These are phyloP conservation scores for Dictyophora rubrovolvata DNA, from an alignment of 768 basidiomycete species.

Conservation along the genomic window DNA sequence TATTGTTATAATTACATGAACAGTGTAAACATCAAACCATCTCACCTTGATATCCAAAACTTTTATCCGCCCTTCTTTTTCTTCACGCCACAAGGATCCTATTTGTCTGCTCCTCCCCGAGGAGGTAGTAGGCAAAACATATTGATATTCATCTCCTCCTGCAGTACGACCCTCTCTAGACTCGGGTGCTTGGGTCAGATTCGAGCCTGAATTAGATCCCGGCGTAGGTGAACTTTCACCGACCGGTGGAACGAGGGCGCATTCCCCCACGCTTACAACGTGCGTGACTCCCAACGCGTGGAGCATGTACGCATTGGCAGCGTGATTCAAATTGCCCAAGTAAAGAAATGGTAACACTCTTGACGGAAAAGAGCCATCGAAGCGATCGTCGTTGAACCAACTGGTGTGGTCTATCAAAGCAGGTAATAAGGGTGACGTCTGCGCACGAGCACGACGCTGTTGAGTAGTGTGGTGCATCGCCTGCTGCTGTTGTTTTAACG, in stretches of 20 bases:
- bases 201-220: conserved; percentile 22
- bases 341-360: conserved; percentile 88
- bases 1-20: neutral
- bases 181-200: conserved; percentile 31
- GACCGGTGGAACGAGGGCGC: conserved; percentile 75
- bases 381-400: conserved; percentile 92
- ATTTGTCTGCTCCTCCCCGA: neutral
- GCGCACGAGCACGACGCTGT: conserved; percentile 50
- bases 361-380: conserved; percentile 94
- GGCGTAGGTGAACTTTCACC: conserved; percentile 23
- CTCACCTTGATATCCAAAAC: conserved; percentile 71
- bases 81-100: conserved; percentile 80
- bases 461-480: neutral
- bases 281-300: conserved; percentile 94
- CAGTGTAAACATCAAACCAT: neutral
- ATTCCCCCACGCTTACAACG: conserved; percentile 95
- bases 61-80: conserved; percentile 80
- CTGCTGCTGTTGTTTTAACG: neutral
- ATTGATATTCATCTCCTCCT: conserved; percentile 9
- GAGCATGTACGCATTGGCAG: conserved; percentile 90
- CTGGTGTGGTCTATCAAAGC: conserved; percentile 62
- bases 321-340: conserved; percentile 94
- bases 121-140: conserved; percentile 7
- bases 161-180: neutral
- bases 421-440: conserved; percentile 57